Conservation (phyloP, 495 filamentous ascomycete species). For the Venustampulla echinocandica region DNA sequence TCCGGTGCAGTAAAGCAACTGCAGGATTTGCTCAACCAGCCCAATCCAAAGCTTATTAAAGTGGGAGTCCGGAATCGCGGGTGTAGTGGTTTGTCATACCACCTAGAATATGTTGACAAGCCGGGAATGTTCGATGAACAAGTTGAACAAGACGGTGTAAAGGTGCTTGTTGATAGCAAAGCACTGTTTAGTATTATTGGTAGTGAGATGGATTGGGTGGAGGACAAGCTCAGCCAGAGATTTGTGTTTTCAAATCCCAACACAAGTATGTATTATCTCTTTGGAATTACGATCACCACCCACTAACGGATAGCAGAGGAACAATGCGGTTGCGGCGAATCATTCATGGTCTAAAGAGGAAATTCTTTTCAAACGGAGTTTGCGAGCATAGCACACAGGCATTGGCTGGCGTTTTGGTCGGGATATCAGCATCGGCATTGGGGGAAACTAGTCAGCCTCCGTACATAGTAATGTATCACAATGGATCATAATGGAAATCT, state of each 20-base stretch:
- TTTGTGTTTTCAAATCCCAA: constrained; percentile 97
- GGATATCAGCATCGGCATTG: constrained; percentile 21
- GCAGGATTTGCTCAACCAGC: constrained; percentile 62
- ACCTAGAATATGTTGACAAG: constrained; percentile 91
- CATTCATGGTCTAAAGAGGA: constrained; percentile 68
- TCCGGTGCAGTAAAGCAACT: constrained; percentile 69
- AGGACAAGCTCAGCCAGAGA: constrained; percentile 80
- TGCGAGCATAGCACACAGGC: constrained; percentile 13
- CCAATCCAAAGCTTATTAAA: constrained; percentile 82
- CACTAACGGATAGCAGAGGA: constrained; percentile 61
- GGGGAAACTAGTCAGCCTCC: too few species aligned
- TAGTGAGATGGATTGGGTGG: constrained; percentile 98
- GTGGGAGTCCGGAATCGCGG: constrained; percentile 91
- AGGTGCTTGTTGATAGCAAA: constrained; percentile 92
- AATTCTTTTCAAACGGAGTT: constrained; percentile 2
- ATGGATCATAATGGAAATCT: too few species aligned
- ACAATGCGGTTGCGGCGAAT: constrained; percentile 94
- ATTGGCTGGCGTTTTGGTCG: constrained; percentile 15
- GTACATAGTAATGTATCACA: too few species aligned
- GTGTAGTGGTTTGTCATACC: constrained; percentile 93
- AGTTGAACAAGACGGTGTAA: constrained; percentile 93
- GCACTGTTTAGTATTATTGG: constrained; percentile 96
- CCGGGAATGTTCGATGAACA: constrained; percentile 79
- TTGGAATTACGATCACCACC: not conserved
- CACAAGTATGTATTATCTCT: constrained; percentile 69